phyloP scores from a whole-genome alignment of 495 filamentous ascomycete genomes.

The Aspergillus ellipticus region DNA sequence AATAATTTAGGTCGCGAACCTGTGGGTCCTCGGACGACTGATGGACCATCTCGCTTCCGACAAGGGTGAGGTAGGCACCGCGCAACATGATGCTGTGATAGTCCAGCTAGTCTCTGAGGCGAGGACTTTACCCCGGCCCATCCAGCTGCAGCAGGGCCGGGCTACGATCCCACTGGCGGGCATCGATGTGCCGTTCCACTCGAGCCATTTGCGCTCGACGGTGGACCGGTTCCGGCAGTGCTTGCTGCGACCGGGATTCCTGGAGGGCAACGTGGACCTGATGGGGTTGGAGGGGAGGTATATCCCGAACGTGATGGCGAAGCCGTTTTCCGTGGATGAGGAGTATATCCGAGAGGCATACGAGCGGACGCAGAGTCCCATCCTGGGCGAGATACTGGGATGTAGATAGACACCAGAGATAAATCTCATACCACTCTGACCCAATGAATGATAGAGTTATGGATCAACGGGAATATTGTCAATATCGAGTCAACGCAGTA shows the following conservation, averaged over 20 bases:
- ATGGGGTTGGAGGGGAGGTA: conserved; percentile 20
- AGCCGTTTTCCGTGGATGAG: conserved; percentile 62
- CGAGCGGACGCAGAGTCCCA: conserved; percentile 53
- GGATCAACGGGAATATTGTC: no score
- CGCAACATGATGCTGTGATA: conserved; percentile 1
- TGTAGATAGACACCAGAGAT: background rate
- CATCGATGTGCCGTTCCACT: conserved; percentile 45
- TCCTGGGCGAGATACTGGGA: conserved; percentile 15
- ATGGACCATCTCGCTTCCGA: conserved; percentile 16
- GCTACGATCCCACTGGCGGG: conserved; percentile 38
- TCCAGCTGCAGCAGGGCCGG: conserved; percentile 21
- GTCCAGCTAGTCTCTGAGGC: background rate
- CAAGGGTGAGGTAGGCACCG: background rate
- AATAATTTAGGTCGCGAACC: conserved; percentile 12
- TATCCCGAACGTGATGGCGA: conserved; percentile 37
- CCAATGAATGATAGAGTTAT: no score
- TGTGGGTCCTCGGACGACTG: conserved; percentile 17
- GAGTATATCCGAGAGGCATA: conserved; percentile 92
- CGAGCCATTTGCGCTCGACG: conserved; percentile 25
- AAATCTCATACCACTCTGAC: no score
- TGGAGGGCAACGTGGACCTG: conserved; percentile 25
- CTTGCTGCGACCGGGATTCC: conserved; percentile 25
- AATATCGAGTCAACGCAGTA: no score
- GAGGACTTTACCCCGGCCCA: conserved; percentile 13
- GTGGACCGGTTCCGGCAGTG: conserved; percentile 27